These are phyloP conservation scores for Corinectria fuckeliana DNA, from an alignment of 2,329 filamentous ascomycete species.

Conservation along the genomic window DNA sequence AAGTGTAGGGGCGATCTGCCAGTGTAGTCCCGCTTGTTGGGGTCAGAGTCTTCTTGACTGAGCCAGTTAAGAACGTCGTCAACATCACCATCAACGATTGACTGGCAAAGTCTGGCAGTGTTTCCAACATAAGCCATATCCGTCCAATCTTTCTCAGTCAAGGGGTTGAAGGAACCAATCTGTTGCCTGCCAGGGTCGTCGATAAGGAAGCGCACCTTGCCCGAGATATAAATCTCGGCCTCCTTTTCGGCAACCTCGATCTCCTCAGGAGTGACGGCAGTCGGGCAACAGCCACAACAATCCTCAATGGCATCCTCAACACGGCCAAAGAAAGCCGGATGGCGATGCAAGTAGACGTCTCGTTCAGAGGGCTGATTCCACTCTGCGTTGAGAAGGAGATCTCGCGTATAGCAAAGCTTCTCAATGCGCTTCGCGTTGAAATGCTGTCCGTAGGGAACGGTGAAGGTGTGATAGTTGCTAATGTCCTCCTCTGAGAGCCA, in stretches of 20 bases:
- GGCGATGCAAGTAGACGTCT: constrained; percentile 79
- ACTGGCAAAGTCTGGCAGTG: constrained; percentile 77
- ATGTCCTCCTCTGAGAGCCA: constrained; percentile 81
- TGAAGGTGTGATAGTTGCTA: constrained; percentile 81
- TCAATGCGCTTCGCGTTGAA: constrained; percentile 76
- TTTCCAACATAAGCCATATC: constrained; percentile 90
- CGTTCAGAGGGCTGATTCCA: constrained; percentile 82
- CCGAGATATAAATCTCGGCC: constrained; percentile 76
- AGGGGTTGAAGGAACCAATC: constrained; percentile 76
- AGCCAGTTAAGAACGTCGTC: constrained; percentile 76
- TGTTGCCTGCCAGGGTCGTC: constrained; percentile 82
- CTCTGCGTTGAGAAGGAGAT: constrained; percentile 82
- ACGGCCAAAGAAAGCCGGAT: constrained; percentile 84
- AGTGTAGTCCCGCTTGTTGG: constrained; percentile 78
- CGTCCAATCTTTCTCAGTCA: constrained; percentile 85
- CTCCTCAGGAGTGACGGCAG: constrained; percentile 73
- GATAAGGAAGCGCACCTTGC: constrained; percentile 74
- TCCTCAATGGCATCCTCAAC: constrained; percentile 78
- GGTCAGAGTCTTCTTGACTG: constrained; percentile 69
- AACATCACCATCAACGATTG: constrained; percentile 76
- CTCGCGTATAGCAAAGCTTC: constrained; percentile 80
- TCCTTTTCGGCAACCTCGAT: constrained; percentile 74
- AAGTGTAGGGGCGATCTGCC: constrained; percentile 82
- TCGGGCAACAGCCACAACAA: constrained; percentile 81
- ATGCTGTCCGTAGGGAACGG: constrained; percentile 68